Base-by-base conservation (phyloP, 805 yeast species). In the Myxozyma neotropica region DNA sequence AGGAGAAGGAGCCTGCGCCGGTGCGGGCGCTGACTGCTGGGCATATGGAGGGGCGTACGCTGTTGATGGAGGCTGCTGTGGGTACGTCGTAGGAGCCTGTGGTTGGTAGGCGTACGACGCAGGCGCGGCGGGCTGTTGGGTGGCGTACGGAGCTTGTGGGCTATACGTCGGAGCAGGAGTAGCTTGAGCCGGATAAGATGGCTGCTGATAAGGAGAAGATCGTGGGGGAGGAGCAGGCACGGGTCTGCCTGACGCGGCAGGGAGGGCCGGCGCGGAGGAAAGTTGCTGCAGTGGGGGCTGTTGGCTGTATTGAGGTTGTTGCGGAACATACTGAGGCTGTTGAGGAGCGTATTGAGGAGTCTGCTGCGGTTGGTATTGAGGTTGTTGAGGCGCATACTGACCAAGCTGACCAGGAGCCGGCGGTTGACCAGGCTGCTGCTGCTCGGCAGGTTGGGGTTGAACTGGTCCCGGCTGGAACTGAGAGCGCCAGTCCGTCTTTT, bases 151-250 rank as follows among this genome's bases (percentile, higher is more conserved):
- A 7, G 38, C 36, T 52, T 31, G 63, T n/a, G 44, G 51, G 13
- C 38, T 53, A 15, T 31, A 42, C 8, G 63, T 54, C 35, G 54
- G 40, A 7, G 57, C 47, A 8, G 52, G 35, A 12, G 61, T 53
- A 15, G 48, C 40, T 8, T 53, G 23, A 13, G 62, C 50, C 4
- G 44, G 29, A 7, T 53, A 52, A 17, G 55, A 50, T n/a, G 53
- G 49, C 31, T 54, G 55, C 27, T 38, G 44, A 6, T 58, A 35
- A 5, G 48, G 53, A n/a, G 55, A 31, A n/a, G 43, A 54, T n/a
- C 52, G 59, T 12, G 60, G 47, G 39, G 53, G 69, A 42, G 54
- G 70, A 7, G 57, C 48, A 12, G 56, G 58, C 17, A 44, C 45
- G 4, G 50, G 51, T 8, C 55, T 10, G 47, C 39, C 44, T 47